Conservation (phyloP, 495 filamentous ascomycete genomes). For the Letharia lupina region DNA sequence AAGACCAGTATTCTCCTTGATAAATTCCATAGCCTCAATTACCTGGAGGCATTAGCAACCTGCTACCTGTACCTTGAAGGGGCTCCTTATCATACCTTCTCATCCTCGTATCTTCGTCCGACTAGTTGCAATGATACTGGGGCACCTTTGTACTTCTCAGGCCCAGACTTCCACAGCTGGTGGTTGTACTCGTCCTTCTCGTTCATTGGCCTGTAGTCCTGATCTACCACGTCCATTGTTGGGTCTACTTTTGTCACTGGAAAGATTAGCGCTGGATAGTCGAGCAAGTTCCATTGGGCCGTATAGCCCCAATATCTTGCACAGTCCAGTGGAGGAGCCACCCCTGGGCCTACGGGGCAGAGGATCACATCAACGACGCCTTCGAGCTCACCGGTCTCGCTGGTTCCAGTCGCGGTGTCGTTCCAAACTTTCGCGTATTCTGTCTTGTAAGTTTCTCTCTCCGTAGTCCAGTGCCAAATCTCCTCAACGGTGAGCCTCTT, state of each 20-base stretch:
- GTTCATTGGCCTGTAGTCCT: slow-evolving; percentile 30
- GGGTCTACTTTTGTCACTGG: slow-evolving; percentile 29
- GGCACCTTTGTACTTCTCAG: slow-evolving; percentile 26
- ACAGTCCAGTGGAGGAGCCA: slow-evolving; percentile 51
- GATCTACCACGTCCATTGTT: slow-evolving; percentile 27
- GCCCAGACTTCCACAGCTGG: slow-evolving; percentile 28
- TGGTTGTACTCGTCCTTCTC: slow-evolving; percentile 36
- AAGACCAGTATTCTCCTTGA: slow-evolving; percentile 27
- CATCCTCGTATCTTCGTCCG: slow-evolving; percentile 36
- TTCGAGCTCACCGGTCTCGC: slow-evolving; percentile 16
- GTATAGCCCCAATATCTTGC: slow-evolving; percentile 65
- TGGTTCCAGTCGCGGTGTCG: slow-evolving; percentile 30
- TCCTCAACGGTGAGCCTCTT: slow-evolving; percentile 36
- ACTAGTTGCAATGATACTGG: slow-evolving; percentile 38
- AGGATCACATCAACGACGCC: slow-evolving; percentile 61
- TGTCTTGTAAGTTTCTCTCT: slow-evolving; percentile 49
- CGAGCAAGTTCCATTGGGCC: slow-evolving; percentile 63
- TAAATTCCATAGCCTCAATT: slow-evolving; percentile 32
- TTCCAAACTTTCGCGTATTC: slow-evolving; percentile 56
- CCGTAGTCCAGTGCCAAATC: slow-evolving; percentile 36
- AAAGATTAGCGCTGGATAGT: slow-evolving; percentile 55
- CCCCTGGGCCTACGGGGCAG: slow-evolving; percentile 51
- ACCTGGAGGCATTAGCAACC: slow-evolving; percentile 15
- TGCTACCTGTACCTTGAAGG: neutral
- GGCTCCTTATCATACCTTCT: slow-evolving; percentile 32